Conservation (phyloP, 495 filamentous ascomycete genomes). For the Aspergillus conjunctus region DNA sequence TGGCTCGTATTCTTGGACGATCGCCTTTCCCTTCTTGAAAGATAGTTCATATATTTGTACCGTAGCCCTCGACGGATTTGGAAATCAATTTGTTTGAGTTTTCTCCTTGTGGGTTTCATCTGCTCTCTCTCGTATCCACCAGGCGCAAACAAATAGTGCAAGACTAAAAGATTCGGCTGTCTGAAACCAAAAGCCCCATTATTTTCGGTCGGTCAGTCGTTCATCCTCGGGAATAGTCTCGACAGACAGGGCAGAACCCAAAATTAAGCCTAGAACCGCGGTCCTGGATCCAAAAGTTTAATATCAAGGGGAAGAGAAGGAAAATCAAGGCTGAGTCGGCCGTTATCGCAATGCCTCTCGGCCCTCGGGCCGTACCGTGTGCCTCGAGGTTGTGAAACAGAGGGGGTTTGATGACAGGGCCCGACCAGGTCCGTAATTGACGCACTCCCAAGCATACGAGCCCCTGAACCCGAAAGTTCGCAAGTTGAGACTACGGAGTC, state of each 20-base stretch:
- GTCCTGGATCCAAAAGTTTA: slow-evolving; percentile 1
- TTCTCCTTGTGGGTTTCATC: neutral
- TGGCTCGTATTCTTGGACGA: too few relatives aligned
- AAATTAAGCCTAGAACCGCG: neutral
- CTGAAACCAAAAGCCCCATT: neutral
- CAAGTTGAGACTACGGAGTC: neutral
- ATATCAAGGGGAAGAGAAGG: neutral
- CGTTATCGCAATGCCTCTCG: slow-evolving; percentile 2
- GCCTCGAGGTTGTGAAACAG: neutral
- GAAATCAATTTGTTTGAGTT: neutral
- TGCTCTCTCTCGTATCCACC: neutral
- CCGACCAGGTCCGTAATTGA: neutral
- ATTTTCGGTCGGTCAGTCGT: neutral
- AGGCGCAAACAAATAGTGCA: neutral
- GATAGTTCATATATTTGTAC: neutral
- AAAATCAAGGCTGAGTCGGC: slow-evolving; percentile 2
- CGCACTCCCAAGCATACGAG: too few relatives aligned
- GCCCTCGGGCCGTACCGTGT: slow-evolving; percentile 18
- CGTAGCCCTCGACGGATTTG: neutral
- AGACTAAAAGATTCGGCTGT: neutral
- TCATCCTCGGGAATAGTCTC: neutral
- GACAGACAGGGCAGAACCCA: neutral
- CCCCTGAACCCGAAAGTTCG: too few relatives aligned
- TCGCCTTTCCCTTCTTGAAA: neutral
- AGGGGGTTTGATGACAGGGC: neutral